Evolutionary conservation across 2,329 filamentous ascomycete genomes (phyloP), one percentile per base, ranked within the genome.

Genomic region (Fusarium sp.): DNA sequence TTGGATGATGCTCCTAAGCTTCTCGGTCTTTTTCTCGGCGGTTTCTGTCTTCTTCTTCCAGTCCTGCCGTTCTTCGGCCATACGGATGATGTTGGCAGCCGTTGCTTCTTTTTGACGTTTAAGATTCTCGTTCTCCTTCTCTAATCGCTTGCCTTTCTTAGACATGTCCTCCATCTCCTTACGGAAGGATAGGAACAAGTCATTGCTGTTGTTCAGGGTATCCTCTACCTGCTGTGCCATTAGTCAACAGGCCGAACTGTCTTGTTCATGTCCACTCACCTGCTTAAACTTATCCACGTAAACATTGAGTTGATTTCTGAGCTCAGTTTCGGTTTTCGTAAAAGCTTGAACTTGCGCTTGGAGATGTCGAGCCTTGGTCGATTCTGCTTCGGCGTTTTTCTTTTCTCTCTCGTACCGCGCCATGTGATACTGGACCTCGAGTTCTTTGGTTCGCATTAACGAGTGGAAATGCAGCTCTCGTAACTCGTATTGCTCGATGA

Each of bases 91-190:
- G 79, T 97, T 98, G 71, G 92, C 91, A 75, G 96, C 96, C 28
- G 94, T 97, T 47, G 93, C 89, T 74, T 97, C 94, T 79, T 97
- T 95, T 80, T 97, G 97, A 57, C 95, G 89, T 71, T 93, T 97
- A 52, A 97, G 86, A 18, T 88, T 91, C 73, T 96, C 91, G 75
- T 99, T 98, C 77, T 99, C 96, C 81, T 97, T 97, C 79, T 99
- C 96, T 54, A 99, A 84, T 28, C 94, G 91, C 81, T 97, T 97
- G 8, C 95, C 97, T 83, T 98, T 98, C 83, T 97, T 97, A 1
- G 94, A 97, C 94, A 98, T 98, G 77, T 98, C 96, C 81, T 98
- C 96, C 94, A 98, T 98, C 81, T 98, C 96, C 82, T 97, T 97
- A 56, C 95, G 89, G 81, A 98, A 98, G 1, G 96, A 97, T 72